Percentiles rank a stretch among this genome's conserved stretches.
These are phyloP conservation scores for Phaeosphaeria sp. DNA, from an alignment of 2,329 filamentous ascomycete species.

Conservation along the genomic window DNA sequence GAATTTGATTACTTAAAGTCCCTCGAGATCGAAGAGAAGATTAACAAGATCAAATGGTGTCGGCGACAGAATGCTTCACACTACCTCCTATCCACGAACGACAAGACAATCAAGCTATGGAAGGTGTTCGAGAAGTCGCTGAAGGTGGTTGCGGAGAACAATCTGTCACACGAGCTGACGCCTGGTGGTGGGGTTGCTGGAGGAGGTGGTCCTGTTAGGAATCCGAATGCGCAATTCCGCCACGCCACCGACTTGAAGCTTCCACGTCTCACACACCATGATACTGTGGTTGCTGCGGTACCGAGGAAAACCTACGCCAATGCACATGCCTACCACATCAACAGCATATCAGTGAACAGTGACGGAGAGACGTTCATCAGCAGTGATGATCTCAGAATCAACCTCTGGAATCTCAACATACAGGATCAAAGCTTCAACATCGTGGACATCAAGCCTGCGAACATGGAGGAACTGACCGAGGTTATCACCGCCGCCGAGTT, in stretches of 20 bases:
- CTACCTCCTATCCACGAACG: conserved; percentile 97
- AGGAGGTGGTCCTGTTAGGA: conserved; percentile 78
- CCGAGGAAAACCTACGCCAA: conserved; percentile 97
- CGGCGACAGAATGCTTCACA: conserved; percentile 97
- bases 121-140: conserved; percentile 99
- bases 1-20: conserved; percentile 99
- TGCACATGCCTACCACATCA: conserved; percentile 99
- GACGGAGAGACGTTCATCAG: conserved; percentile 99
- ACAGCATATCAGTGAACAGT: conserved; percentile 99
- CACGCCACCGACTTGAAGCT: conserved; percentile 85
- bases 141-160: conserved; percentile 99
- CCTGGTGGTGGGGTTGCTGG: conserved; percentile 72
- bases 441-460: conserved; percentile 98
- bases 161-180: conserved; percentile 92
- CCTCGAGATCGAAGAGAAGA: conserved; percentile 99
- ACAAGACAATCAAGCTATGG: conserved; percentile 99
- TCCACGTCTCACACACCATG: conserved; percentile 94
- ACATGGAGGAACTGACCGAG: conserved; percentile 99
- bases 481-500: conserved; percentile 99
- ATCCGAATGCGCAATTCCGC: conserved; percentile 77
- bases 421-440: conserved; percentile 99
- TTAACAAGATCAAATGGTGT: conserved; percentile 99
- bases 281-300: conserved; percentile 96
- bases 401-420: conserved; percentile 98
- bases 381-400: conserved; percentile 96